Base-by-base conservation (phyloP, 805 yeast genomes). In the Yamadazyma sp. region DNA sequence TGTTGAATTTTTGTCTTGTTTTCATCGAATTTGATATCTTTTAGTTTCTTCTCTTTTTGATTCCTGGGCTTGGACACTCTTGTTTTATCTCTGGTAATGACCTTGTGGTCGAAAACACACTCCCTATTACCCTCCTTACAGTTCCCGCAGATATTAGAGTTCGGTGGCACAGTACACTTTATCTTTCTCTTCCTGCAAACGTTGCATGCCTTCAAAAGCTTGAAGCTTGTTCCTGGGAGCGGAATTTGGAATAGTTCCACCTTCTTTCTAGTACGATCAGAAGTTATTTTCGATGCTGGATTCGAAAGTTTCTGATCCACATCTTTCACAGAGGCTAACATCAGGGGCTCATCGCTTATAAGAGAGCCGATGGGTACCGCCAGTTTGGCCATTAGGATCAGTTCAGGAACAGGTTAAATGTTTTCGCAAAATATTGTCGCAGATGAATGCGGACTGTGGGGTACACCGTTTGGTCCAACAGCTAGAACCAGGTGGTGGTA, bases 191-290 rank as follows among this genome's bases (percentile, higher is more conserved):
- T 47, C 15, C 55, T 19, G 37, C 55, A 52, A 24, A 45, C 44
- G 24, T 43, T 50, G 31, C 56, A 52, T 1, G 56, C 56, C 31
- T 47, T 47, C 8, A 52, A 24, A 9, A 52, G 30, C 36, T 52
- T 50, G 27, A 44, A 44, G 2, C 48, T 33, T 15, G 46, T 28
- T 1, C 50, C 48, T 13, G 21, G 22, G 16, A 18, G 13, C 5
- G 34, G 17, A 13, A 23, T 21, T 13, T 21, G 35, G 19, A 16
- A 32, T 9, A 13, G 28, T 13, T 12, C n/a, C 6, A 25, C 6
- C 12, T 14, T 13, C 9, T 13, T 9, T 13, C n/a, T 9, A 4
- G n/a, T n/a, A n/a, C n/a, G n/a, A n/a, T n/a, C n/a, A n/a, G n/a
- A n/a, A n/a, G 12, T 12, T 9, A 4, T 9, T 25, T 25, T 25